Base-by-base conservation (phyloP, 768 basidiomycete genomes). In the Tylopilus sp. region DNA sequence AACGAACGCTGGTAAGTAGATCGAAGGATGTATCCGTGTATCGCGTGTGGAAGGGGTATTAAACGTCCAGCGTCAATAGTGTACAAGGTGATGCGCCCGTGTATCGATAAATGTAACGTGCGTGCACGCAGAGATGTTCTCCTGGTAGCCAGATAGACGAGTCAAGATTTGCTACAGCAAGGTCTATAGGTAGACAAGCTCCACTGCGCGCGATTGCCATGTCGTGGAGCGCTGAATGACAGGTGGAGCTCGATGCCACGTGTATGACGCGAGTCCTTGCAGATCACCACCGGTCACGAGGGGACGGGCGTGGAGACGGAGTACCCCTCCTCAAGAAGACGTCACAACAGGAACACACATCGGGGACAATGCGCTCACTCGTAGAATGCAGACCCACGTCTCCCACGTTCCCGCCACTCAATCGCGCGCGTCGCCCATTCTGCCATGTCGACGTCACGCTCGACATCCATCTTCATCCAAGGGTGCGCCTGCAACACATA, bases 391-490 rank as follows among this genome's bases (percentile, higher is more conserved):
- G 47, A 41, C 42, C 53, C 60, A 38, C 59, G 61, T 48, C 53
- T 56, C 24, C 65, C 59, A 46, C 65, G 56, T 6, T 73, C 70
- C 36, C 68, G 64, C 68, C 70, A 70, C 38, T 66, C 62, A 43
- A 80, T 65, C 1, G 87, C 86, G 29, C 65, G 67, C 21, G 74
- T 74, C 12, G 94, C 89, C 94, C 94, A 98, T 12, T 74, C 81
- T 29, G 76, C 78, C 92, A 97, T 93, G 65, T 96, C 88, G 17
- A 94, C 89, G 8, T 84, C 72, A 6, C 83, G 76, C 16, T 72
- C 70, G 9, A 63, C 66, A 54, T 92, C 87, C 26, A 76, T 75
- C 17, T 73, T 71, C 45, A 96, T 77, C 79, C 91, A 96, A 0
- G 89, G 86, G 68, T 95, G 92, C 49, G 83, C 80, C 85, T 87